These are phyloP conservation scores for Neurospora sp. DNA, from an alignment of 495 filamentous ascomycete species.

Conservation along the genomic window DNA sequence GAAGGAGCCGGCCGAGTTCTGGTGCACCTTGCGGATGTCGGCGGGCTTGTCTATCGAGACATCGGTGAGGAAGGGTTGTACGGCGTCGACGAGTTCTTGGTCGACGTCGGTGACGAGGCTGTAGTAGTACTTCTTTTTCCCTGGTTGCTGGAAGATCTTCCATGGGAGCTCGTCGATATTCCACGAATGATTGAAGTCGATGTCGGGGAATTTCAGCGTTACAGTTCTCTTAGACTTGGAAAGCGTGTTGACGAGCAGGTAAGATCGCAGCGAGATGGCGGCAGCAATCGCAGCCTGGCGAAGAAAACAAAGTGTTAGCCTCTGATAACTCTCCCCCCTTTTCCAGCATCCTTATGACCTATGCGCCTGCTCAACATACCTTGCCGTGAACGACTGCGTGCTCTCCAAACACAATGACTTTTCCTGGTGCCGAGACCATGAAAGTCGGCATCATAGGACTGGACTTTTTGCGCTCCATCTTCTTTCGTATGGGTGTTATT, in stretches of 20 bases:
- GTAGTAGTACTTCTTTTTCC: slow-evolving; percentile 89
- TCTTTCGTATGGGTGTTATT: slow-evolving; percentile 14
- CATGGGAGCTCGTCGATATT: slow-evolving; percentile 83
- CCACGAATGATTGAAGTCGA: slow-evolving; percentile 80
- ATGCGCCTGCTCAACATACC: slow-evolving; percentile 25
- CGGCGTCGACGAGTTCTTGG: slow-evolving; percentile 61
- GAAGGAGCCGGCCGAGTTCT: slow-evolving; percentile 69
- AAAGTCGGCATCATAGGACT: slow-evolving; percentile 69
- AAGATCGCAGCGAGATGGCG: slow-evolving; percentile 86
- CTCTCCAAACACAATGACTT: slow-evolving; percentile 95
- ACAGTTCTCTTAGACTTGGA: slow-evolving; percentile 78
- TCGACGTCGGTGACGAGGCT: slow-evolving; percentile 78
- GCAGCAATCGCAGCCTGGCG: slow-evolving; percentile 78
- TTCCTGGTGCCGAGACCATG: slow-evolving; percentile 95
- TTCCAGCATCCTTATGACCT: neutral
- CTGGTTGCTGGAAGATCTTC: slow-evolving; percentile 62
- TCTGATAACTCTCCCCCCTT: neutral
- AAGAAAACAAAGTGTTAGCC: neutral
- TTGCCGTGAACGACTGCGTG: slow-evolving; percentile 96
- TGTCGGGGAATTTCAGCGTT: slow-evolving; percentile 78
- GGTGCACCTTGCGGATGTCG: slow-evolving; percentile 66
- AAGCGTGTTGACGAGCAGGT: slow-evolving; percentile 84
- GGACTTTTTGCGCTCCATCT: slow-evolving; percentile 40
- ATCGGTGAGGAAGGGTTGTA: slow-evolving; percentile 60
- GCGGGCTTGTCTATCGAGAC: slow-evolving; percentile 56